A percentile compares a stretch with the other conserved stretches of the same genome.
Conservation (phyloP, 139 green algal genomes). For the Coelastrella sp. region DNA sequence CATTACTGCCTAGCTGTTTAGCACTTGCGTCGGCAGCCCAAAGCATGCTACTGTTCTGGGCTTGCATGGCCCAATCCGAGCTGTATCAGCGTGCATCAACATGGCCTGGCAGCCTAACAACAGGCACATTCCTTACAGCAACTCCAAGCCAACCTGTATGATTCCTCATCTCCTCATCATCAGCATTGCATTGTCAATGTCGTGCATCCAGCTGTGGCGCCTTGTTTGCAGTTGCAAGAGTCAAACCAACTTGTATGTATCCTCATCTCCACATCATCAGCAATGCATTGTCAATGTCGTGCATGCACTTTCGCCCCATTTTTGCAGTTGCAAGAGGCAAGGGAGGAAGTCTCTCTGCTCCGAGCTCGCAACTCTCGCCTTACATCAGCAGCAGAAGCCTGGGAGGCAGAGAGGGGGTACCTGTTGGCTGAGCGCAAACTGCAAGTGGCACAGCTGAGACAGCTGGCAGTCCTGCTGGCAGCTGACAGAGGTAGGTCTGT, state of each 20-base stretch:
- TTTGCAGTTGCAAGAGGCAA: constrained; percentile 17
- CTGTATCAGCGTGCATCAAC: too few relatives aligned
- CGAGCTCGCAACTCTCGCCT: neutral
- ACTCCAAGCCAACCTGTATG: neutral
- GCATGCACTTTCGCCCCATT: neutral
- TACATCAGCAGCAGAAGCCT: neutral
- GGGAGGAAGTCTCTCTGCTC: neutral
- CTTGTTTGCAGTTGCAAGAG: constrained; percentile 10
- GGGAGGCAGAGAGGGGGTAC: neutral
- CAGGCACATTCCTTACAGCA: too few relatives aligned
- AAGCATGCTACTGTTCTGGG: too few relatives aligned
- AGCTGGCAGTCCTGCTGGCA: constrained; percentile 1
- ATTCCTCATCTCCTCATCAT: neutral
- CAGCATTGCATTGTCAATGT: neutral
- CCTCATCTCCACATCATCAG: neutral
- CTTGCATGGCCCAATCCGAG: too few relatives aligned
- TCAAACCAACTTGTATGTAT: neutral
- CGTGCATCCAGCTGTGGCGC: neutral
- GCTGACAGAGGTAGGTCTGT: neutral
- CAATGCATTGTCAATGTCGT: neutral
- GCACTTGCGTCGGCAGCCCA: neutral
- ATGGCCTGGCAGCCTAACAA: too few relatives aligned
- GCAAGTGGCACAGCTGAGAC: neutral
- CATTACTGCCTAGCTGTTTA: neutral
- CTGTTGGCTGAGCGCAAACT: constrained; percentile 9